Percentiles rank a stretch among this genome's conserved stretches.
Conservation (phyloP, 164 flowering plant genomes). For the Stephania japonica region DNA sequence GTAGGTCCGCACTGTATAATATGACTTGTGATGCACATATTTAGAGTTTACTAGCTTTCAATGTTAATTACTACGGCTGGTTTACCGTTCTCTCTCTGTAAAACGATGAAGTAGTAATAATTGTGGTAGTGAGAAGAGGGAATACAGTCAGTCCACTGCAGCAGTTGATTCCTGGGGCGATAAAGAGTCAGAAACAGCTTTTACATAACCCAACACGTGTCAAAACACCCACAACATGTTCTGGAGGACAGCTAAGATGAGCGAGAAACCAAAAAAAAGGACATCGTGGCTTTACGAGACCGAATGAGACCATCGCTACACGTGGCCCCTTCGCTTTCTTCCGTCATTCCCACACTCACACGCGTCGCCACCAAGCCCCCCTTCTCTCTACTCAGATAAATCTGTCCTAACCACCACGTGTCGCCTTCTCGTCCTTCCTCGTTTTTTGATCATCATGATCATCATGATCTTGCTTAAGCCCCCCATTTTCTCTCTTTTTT, state of each 20-base stretch:
- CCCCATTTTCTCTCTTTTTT: background rate
- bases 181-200: background rate
- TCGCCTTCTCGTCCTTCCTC: constrained; percentile 12
- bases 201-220: constrained; percentile 16
- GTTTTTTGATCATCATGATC: background rate
- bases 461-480: too few relatives aligned
- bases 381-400: constrained; percentile 9
- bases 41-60: too few relatives aligned
- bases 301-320: constrained; percentile 5
- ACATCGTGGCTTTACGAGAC: constrained; percentile 22
- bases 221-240: constrained; percentile 5
- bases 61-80: too few relatives aligned
- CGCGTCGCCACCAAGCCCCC: constrained; percentile 11
- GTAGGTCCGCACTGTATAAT: too few relatives aligned
- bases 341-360: background rate
- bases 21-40: too few relatives aligned
- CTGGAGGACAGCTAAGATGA: constrained; percentile 25
- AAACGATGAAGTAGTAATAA: background rate
- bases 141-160: background rate
- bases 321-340: constrained; percentile 9
- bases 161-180: background rate
- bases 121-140: background rate
- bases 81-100: too few relatives aligned
- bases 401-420: constrained; percentile 16
- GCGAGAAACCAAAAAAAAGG: constrained; percentile 11